Conservation (phyloP, 768 basidiomycete species). For the Cubamyces sp. region DNA sequence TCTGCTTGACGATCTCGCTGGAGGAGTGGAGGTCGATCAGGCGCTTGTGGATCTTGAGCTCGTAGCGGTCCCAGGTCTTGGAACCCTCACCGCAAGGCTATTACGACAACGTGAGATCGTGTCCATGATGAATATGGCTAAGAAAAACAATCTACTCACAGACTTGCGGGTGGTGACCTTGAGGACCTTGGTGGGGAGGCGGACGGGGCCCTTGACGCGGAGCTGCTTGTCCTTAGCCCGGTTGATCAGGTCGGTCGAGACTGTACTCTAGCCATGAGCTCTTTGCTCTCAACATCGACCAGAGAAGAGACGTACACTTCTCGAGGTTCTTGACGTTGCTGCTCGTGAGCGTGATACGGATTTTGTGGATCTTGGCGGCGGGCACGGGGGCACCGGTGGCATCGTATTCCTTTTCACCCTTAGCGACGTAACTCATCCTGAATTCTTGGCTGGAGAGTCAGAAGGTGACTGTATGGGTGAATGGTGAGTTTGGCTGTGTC, state of each 20-base stretch:
- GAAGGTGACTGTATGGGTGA: constrained; percentile 70
- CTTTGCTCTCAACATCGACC: not conserved
- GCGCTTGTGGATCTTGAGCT: constrained; percentile 99
- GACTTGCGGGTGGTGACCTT: constrained; percentile 99
- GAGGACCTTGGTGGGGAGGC: constrained; percentile 98
- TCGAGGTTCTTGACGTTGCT: constrained; percentile 98
- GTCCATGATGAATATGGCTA: not conserved
- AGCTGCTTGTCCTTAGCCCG: constrained; percentile 99
- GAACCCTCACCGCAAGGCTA: constrained; percentile 99
- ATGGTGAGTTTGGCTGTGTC: not conserved
- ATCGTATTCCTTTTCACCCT: constrained; percentile 98
- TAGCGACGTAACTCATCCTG: constrained; percentile 98
- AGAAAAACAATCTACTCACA: constrained; percentile 49
- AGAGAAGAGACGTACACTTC: constrained; percentile 70
- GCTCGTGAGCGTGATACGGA: constrained; percentile 97
- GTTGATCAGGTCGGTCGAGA: constrained; percentile 96
- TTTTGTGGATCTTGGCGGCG: constrained; percentile 96
- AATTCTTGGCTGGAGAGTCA: constrained; percentile 54
- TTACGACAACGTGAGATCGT: not conserved
- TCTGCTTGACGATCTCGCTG: constrained; percentile 99
- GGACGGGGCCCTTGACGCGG: constrained; percentile 97
- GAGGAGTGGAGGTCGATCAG: constrained; percentile 99
- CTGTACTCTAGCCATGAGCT: constrained; percentile 45
- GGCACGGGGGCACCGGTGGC: constrained; percentile 86
- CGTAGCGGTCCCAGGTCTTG: constrained; percentile 99